Evolutionary conservation across 306 rosid genomes (phyloP), one percentile per base, ranked within the genome.

Genomic region (Cucurbita pepo): DNA sequence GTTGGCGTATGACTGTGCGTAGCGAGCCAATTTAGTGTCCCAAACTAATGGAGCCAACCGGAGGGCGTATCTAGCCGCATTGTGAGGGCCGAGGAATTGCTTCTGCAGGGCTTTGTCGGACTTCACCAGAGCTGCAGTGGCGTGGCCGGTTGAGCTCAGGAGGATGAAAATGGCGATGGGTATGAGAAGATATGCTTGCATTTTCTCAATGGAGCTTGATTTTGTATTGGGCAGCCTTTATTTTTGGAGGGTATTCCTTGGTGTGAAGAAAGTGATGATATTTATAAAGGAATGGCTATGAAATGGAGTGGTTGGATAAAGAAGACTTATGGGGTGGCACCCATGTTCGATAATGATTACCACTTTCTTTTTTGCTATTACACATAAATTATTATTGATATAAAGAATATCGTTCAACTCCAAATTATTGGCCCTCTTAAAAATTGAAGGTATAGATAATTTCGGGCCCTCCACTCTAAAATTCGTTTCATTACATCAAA

Each of bases 331-430:
- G 79, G 78, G 86, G 91, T 90, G 96, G 91, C 94, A 87, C 75
- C 91, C 97, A 90, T 79, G 98, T 93, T 90, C 96, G 76, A 76
- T 83, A 66, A 84, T 93, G 77, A 82, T 90, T 75, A 82, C 81
- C 77, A 72, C 82, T 58, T 70, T 38, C 41, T 37, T 72, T 19
- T 45, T 54, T 55, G 10, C n/a, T 5, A 3, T 36, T 34, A 34
- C 16, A 15, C 19, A 13, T 64, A 43, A 8, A 25, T 57, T 25
- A 25, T 22, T 3, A 60, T 63, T 63, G 3, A n/a, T 41, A 19
- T 41, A 38, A 18, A n/a, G 4, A 16, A 30, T 30, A 36, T 58
- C 15, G 5, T 51, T 48, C 48, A 10, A 14, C 16, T 4, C 2
- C 71, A 8, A 40, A 50, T 60, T 58, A 15, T 69, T 47, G 41